Conservation (phyloP, 106 monocot species). For the Hemerocallis citrina region DNA sequence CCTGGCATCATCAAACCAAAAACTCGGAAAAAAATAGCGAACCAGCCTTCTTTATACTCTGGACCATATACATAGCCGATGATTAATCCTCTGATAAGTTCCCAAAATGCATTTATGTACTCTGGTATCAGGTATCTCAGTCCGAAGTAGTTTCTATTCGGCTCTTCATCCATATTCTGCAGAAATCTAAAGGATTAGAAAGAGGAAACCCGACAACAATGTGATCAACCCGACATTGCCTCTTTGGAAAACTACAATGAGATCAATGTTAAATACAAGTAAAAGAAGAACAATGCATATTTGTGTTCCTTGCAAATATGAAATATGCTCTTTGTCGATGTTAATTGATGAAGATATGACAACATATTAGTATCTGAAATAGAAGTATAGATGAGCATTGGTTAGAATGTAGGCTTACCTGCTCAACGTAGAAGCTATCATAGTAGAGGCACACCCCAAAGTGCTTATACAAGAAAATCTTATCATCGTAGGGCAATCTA, state of each 20-base stretch:
- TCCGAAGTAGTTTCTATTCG: constrained; percentile 80
- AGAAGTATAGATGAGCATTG: too few relatives aligned
- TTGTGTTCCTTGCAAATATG: background rate
- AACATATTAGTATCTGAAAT: too few relatives aligned
- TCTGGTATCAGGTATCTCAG: constrained; percentile 29
- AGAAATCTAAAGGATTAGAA: background rate
- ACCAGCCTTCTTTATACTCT: constrained; percentile 59
- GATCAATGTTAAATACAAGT: background rate
- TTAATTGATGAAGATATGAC: background rate
- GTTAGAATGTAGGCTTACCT: constrained; percentile 17
- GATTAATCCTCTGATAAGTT: constrained; percentile 44
- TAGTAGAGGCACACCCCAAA: constrained; percentile 65
- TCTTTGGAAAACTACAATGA: too few relatives aligned
- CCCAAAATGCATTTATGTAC: constrained; percentile 41
- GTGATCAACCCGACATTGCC: too few relatives aligned
- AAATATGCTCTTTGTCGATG: too few relatives aligned
- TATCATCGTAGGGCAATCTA: constrained; percentile 65
- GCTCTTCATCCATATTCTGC: constrained; percentile 48
- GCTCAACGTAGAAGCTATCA: constrained; percentile 52
- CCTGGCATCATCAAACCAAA: constrained; percentile 59
- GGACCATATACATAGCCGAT: constrained; percentile 43
- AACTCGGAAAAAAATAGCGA: constrained; percentile 18
- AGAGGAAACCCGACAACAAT: too few relatives aligned
- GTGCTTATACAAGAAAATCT: constrained; percentile 59
- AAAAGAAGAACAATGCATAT: background rate